Evolutionary conservation across 345 rosid genomes (phyloP).

Genomic region (Citrus sinensis): DNA sequence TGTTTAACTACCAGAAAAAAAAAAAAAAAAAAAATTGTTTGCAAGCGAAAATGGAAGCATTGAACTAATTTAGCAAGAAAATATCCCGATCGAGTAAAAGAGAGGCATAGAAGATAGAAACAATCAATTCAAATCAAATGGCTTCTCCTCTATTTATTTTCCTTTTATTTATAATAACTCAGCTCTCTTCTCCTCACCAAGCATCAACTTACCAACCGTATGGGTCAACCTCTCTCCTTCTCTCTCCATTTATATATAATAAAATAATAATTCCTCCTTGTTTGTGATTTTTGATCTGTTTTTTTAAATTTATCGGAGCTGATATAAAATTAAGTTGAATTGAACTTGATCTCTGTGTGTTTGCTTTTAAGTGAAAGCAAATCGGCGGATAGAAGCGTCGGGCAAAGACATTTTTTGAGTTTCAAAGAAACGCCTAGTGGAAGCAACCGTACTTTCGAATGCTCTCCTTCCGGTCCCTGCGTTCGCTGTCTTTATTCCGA

Average conservation of each 20-base stretch:
- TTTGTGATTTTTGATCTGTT: neutral
- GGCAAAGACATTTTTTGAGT: conserved; percentile 53
- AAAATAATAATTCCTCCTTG: neutral
- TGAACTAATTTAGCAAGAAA: neutral
- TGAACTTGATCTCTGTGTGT: too few species aligned
- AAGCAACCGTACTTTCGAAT: conserved; percentile 63
- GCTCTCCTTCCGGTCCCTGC: conserved; percentile 95
- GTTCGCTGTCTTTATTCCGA: conserved; percentile 77
- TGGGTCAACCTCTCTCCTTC: neutral
- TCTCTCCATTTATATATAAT: neutral
- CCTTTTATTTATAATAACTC: neutral
- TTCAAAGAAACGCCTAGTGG: conserved; percentile 69
- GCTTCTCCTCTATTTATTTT: neutral
- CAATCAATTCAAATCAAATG: neutral
- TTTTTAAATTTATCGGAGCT: too few species aligned
- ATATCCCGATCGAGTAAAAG: neutral
- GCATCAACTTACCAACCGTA: conserved; percentile 7
- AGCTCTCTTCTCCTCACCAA: neutral
- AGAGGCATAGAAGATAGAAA: neutral
- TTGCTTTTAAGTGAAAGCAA: conserved; percentile 7
- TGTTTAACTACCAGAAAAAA: too few species aligned
- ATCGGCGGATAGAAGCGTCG: conserved; percentile 25
- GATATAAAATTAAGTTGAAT: too few species aligned
- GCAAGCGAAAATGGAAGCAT: neutral
- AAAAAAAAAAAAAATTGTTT: too few species aligned